Conservation (phyloP, 2,329 filamentous ascomycete genomes). For the Penicillium sp. region DNA sequence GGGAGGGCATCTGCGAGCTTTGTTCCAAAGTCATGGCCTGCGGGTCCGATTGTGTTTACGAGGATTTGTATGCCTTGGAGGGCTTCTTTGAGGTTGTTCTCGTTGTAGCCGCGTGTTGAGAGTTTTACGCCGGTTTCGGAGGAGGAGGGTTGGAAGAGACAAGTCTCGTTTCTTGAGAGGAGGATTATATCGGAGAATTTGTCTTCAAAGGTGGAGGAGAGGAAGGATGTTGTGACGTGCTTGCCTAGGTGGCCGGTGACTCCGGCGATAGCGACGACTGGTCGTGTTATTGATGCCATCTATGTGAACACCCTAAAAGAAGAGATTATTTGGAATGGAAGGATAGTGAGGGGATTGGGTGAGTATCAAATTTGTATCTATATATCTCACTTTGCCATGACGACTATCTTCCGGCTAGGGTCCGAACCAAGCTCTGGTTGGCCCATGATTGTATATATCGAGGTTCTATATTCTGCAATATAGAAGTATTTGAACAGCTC, state of each 20-base stretch:
- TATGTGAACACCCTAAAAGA: background rate
- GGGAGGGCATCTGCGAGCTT: conserved; percentile 25
- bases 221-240: conserved; percentile 23
- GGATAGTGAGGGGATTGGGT: background rate
- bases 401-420: background rate
- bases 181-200: conserved; percentile 26
- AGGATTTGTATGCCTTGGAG: conserved; percentile 33
- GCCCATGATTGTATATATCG: background rate
- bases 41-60: conserved; percentile 29
- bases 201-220: conserved; percentile 16
- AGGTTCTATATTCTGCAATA: background rate
- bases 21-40: conserved; percentile 31
- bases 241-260: conserved; percentile 17
- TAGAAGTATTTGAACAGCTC: background rate
- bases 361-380: background rate
- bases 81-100: conserved; percentile 21
- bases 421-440: background rate
- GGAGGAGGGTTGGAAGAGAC: background rate
- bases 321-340: background rate
- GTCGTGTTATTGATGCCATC: background rate
- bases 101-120: conserved; percentile 18
- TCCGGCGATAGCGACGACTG: conserved; percentile 26
- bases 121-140: conserved; percentile 8
- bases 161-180: conserved; percentile 17
- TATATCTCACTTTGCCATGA: background rate